Conservation (phyloP, 148 eudicot species). For the Persicaria tinctoria region DNA sequence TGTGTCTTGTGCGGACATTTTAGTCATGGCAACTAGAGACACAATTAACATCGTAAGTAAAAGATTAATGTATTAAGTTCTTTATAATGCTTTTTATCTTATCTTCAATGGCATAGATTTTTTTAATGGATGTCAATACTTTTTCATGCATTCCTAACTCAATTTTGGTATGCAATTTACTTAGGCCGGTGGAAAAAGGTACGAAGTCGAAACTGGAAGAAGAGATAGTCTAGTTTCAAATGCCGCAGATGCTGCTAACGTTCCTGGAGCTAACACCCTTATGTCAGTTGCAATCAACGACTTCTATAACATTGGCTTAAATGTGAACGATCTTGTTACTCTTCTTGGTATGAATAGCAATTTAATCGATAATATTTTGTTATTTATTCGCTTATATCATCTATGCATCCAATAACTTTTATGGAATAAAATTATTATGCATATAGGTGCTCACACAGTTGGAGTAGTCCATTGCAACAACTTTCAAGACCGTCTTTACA, state of each 20-base stretch:
- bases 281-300: constrained; percentile 17
- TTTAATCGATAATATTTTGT: neutral
- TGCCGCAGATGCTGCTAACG: constrained; percentile 20
- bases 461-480: constrained; percentile 21
- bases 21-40: constrained; percentile 43
- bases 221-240: constrained; percentile 39
- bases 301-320: constrained; percentile 26
- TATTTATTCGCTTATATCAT: too few relatives aligned
- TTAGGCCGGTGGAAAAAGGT: constrained; percentile 46
- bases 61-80: neutral
- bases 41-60: constrained; percentile 32
- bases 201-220: constrained; percentile 45
- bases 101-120: too few relatives aligned
- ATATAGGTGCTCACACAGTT: constrained; percentile 15
- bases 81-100: neutral
- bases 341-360: constrained; percentile 22
- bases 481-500: constrained; percentile 18
- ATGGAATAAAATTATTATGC: too few relatives aligned
- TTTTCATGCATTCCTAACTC: neutral
- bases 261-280: constrained; percentile 26
- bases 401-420: too few relatives aligned
- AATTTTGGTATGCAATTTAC: neutral
- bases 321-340: constrained; percentile 25
- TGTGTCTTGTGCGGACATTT: constrained; percentile 54
- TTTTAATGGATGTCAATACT: neutral